Base-by-base conservation (phyloP, 306 rosid genomes). In the Urtica urens region DNA sequence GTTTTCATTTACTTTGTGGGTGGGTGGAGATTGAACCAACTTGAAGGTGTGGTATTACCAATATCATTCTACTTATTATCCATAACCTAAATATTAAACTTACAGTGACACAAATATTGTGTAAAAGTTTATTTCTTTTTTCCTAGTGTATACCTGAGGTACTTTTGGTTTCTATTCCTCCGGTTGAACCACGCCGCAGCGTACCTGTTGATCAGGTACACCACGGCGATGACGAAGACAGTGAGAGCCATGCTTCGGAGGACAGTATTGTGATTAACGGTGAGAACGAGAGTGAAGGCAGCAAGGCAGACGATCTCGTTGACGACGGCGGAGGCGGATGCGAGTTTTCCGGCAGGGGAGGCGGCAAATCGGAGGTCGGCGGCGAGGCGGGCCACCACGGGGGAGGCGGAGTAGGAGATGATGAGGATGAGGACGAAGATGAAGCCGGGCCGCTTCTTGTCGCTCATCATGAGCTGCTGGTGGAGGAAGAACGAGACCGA, bases 351-450 rank as follows among this genome's bases (percentile, higher is more conserved):
- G 0, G 78, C 64, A 9, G 78, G 53, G 0, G 97, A 81, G 0
- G 93, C 75, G 0, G 74, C 71, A 9, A 90, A 74, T 30, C 71
- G 73, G 38, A 90, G 24, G 49, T 90, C 97, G 0, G 80, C 65
- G 0, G 93, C 73, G 23, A 90, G 51, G 26, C 95, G 95, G 17
- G 74, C 75, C 55, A 90, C 95, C 31, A 90, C 74, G 0, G 97
- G 95, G 19, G 92, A 78, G 19, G 92, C 79, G 1, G 97, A 72
- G 77, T 90, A 84, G 26, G 83, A 50, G 0, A 79, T 12, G 10
- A 78, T 44, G 20, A 84, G 44, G 80, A 81, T 77, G 14, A 75
- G 30, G 38, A 70, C 42, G 17, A 51, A 7, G 38, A 68, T 23
- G 61, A 76, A 68, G 14, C 67, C 17, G 6, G 31, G 17, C 23